phyloP scores from a whole-genome alignment of 352 stramenopile species.

The Globisporangium barbulae region DNA sequence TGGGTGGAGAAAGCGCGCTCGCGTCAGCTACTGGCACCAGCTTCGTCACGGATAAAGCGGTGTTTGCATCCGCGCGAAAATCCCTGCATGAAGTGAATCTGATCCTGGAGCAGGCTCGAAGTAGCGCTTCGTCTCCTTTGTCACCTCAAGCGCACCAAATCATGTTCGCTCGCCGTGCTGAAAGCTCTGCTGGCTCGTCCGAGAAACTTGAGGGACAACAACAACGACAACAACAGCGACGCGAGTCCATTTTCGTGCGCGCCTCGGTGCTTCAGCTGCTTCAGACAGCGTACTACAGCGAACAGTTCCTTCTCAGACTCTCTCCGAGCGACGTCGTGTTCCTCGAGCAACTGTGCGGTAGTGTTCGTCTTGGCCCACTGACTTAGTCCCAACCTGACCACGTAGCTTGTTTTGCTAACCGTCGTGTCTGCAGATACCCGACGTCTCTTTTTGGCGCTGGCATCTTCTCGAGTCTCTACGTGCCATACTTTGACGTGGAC shows the following conservation, averaged over 20 bases:
- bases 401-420: not conserved
- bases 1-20: slow-evolving; percentile 7
- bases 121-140: not conserved
- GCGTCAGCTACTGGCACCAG: slow-evolving; percentile 7
- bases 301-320: slow-evolving; percentile 23
- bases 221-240: slow-evolving; percentile 3
- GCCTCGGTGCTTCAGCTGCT: slow-evolving; percentile 40
- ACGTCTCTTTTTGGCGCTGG: slow-evolving; percentile 24
- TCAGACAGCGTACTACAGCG: slow-evolving; percentile 33
- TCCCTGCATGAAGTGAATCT: not conserved
- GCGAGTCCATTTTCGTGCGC: slow-evolving; percentile 24
- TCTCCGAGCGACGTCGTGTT: slow-evolving; percentile 16
- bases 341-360: slow-evolving; percentile 32
- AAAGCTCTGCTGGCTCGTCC: not conserved
- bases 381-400: not conserved
- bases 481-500: slow-evolving; percentile 15
- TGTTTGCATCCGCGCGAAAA: not conserved
- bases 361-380: not conserved
- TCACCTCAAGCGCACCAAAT: not conserved
- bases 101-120: slow-evolving; percentile 7
- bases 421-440: slow-evolving; percentile 25
- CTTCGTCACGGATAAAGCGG: slow-evolving; percentile 10
- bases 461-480: slow-evolving; percentile 30
- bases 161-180: not conserved
- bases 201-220: not conserved